Percentiles rank a stretch among this genome's conserved stretches.
These are phyloP conservation scores for Aspergillus sergii DNA, from an alignment of 2,329 filamentous ascomycete genomes.

Conservation along the genomic window DNA sequence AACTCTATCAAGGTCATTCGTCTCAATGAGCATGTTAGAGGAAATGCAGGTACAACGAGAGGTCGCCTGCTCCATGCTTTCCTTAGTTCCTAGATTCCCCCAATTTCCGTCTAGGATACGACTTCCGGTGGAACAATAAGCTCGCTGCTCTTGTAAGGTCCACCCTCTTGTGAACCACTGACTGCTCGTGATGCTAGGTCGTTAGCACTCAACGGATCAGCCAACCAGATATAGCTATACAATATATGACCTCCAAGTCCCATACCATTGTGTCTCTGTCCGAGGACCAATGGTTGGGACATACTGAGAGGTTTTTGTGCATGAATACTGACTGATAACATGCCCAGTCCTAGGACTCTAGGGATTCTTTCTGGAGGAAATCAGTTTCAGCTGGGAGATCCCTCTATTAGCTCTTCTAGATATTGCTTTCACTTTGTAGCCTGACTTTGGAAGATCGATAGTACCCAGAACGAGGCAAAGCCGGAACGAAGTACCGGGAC, in stretches of 20 bases:
- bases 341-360: background rate
- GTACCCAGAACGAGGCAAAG: background rate
- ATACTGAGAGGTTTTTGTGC: background rate
- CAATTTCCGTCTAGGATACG: background rate
- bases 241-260: too few relatives aligned
- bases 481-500: background rate
- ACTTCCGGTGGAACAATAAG: background rate
- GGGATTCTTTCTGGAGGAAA: too few relatives aligned
- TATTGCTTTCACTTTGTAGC: background rate
- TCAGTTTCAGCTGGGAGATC: background rate
- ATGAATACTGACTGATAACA: background rate
- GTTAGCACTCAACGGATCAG: too few relatives aligned
- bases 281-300: background rate
- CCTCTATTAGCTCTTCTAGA: background rate
- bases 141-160: background rate
- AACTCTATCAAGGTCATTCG: background rate
- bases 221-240: too few relatives aligned
- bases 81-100: background rate
- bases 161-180: background rate
- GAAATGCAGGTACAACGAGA: background rate
- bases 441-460: background rate
- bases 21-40: background rate
- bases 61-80: background rate
- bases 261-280: background rate
- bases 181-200: too few relatives aligned